Percentiles rank a stretch among this genome's conserved stretches.
Evolutionary conservation across 768 basidiomycete genomes (phyloP).

Genomic region (Rhodosporidiobolus sp.): DNA sequence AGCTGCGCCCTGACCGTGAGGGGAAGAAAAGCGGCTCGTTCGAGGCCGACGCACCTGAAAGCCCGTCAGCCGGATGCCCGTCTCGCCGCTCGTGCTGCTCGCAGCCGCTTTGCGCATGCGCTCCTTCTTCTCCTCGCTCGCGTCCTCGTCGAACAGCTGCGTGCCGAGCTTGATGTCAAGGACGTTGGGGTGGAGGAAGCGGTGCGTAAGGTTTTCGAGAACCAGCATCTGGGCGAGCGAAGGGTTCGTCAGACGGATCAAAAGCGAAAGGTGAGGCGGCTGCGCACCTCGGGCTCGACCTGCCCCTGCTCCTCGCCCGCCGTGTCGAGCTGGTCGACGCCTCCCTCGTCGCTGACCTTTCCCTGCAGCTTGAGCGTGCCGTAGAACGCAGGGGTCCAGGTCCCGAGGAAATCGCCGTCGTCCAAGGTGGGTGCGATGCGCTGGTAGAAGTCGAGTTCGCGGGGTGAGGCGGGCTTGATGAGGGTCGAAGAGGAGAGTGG

Average conservation of each 20-base stretch:
- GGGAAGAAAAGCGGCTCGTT: neutral
- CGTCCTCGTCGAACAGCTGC: conserved; percentile 67
- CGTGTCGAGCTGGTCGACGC: conserved; percentile 10
- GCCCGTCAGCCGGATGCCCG: conserved; percentile 79
- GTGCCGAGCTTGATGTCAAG: conserved; percentile 93
- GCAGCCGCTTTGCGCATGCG: conserved; percentile 72
- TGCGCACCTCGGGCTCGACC: conserved; percentile 21
- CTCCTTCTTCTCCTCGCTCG: conserved; percentile 65
- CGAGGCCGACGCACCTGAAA: conserved; percentile 65
- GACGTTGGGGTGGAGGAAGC: conserved; percentile 76
- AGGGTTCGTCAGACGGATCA: neutral
- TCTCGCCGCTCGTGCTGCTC: conserved; percentile 67
- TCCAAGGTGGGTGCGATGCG: conserved; percentile 49
- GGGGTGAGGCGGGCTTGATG: conserved; percentile 67
- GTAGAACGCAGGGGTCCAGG: conserved; percentile 71
- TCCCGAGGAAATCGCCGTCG: conserved; percentile 37
- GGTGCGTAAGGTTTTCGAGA: conserved; percentile 73
- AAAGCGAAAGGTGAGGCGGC: neutral
- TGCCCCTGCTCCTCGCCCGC: neutral
- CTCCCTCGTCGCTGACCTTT: conserved; percentile 50
- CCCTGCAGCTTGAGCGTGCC: conserved; percentile 75
- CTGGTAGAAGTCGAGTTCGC: conserved; percentile 72
- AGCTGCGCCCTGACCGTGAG: too few relatives aligned
- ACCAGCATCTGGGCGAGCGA: conserved; percentile 32
- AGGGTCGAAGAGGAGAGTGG: conserved; percentile 69